Evolutionary conservation across 441 rosid species (phyloP), one percentile per base, ranked within the genome.

Genomic region (Breynia disticha): DNA sequence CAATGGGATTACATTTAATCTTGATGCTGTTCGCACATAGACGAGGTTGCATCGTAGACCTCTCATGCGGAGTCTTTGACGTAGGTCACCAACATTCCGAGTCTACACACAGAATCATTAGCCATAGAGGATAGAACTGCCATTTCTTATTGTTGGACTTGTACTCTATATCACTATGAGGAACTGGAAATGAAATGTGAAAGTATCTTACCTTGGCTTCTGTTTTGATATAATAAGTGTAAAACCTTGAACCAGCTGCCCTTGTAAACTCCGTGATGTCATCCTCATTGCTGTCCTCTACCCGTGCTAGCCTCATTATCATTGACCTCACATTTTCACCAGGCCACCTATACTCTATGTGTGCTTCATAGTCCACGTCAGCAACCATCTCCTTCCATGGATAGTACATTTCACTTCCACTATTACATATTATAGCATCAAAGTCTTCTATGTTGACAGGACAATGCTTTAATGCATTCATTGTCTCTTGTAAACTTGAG

Each of bases 281-380:
- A 58, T 77, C 81, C 58, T 82, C 82, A n/a, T 60, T 60, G 42
- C 62, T 79, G 60, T 79, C 75, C 62, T 83, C 95, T 11, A 57
- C 46, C 57, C 68, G 69, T 35, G 81, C 83, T 59, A 89, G 78
- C 72, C 83, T 69, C 57, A 60, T 55, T 35, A 70, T 73, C 52
- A 67, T 71, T 2, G 86, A 77, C 59, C 71, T 72, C 53, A 86
- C 70, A 59, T 76, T 76, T 68, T 89, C 95, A 68, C 90, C 85
- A 12, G 95, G 93, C 93, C 93, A 89, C 73, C 86, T 82, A 74
- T 89, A 80, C 62, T 72, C 85, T 50, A 89, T 68, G 65, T 82
- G 93, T 57, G 82, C 86, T 66, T 79, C 93, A 16, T 83, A 86
- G 62, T 83, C 88, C 56, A 55, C 60, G 67, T 83, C 93, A 58